Percentiles rank a stretch among this genome's conserved stretches.
phyloP scores from a whole-genome alignment of 257 asterid species.

The Anisodus acutangulus region DNA sequence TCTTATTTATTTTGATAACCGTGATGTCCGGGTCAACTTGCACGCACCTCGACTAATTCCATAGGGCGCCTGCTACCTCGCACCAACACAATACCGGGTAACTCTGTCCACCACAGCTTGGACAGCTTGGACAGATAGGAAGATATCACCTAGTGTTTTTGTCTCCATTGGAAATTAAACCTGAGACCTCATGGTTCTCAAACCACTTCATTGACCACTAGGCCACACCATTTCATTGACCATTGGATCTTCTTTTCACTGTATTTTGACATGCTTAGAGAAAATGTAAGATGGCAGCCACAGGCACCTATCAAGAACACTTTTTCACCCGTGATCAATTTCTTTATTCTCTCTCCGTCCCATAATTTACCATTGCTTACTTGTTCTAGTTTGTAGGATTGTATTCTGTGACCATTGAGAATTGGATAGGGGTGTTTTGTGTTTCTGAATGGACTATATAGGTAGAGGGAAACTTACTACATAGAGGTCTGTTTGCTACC shows the following conservation, averaged over 20 bases:
- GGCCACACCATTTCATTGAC: no score
- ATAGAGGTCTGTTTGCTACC: neutral
- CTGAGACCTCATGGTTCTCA: no score
- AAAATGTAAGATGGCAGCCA: neutral
- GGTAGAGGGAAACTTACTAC: neutral
- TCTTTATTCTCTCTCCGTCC: neutral
- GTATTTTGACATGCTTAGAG: neutral
- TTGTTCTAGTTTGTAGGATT: neutral
- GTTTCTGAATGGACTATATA: neutral
- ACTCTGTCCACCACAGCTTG: no score
- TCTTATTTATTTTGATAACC: no score
- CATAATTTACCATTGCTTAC: neutral
- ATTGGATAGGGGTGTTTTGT: neutral
- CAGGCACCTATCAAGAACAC: neutral
- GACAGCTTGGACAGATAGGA: no score
- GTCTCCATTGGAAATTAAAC: no score
- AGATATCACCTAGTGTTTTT: no score
- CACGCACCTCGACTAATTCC: no score
- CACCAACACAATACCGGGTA: no score
- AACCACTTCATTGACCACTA: no score
- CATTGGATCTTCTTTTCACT: neutral
- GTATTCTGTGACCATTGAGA: conserved; percentile 7
- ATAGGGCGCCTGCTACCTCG: no score
- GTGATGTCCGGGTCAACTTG: no score
- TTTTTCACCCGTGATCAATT: conserved; percentile 1